A percentile compares a stretch with the other conserved stretches of the same genome.
Evolutionary conservation across 495 filamentous ascomycete species (phyloP).

Genomic region (Neohortaea acidophila): DNA sequence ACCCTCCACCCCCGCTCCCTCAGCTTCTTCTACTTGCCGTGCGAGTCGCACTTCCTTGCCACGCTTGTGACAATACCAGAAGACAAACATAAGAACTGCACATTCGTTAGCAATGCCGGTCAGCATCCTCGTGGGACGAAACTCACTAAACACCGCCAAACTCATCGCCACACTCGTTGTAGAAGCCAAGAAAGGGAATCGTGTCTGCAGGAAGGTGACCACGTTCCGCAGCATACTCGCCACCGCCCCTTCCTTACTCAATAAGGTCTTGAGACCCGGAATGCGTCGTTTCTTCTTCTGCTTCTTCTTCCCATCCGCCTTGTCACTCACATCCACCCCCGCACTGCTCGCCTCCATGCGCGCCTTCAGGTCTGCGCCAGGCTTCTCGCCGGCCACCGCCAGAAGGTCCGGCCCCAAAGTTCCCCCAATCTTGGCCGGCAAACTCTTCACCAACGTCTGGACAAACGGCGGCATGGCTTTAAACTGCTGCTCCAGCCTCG

Average conservation of each 20-base stretch:
- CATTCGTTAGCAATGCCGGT: conserved; percentile 2
- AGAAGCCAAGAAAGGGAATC: conserved; percentile 72
- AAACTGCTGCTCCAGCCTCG: conserved; percentile 59
- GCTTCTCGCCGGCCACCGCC: conserved; percentile 56
- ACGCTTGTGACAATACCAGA: conserved; percentile 96
- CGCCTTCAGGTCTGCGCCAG: conserved; percentile 38
- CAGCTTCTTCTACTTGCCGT: conserved; percentile 11
- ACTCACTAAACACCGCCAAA: conserved; percentile 66
- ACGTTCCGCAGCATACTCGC: conserved; percentile 70
- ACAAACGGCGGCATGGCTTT: conserved; percentile 61
- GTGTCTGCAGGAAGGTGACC: conserved; percentile 62
- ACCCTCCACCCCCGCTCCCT: background rate
- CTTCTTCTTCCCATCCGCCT: conserved; percentile 32
- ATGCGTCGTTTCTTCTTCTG: conserved; percentile 29
- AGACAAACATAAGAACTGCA: conserved; percentile 67
- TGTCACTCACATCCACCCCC: conserved; percentile 27
- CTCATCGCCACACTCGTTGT: conserved; percentile 77
- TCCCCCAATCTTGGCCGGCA: conserved; percentile 67
- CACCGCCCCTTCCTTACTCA: conserved; percentile 71
- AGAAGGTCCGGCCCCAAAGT: conserved; percentile 64
- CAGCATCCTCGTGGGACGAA: background rate
- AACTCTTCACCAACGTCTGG: conserved; percentile 72
- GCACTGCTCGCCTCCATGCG: conserved; percentile 12
- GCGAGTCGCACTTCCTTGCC: conserved; percentile 67
- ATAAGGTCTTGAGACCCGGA: conserved; percentile 59